Evolutionary conservation across 2,329 filamentous ascomycete genomes (phyloP).

Genomic region (Berkeleyomyces rouxiae): DNA sequence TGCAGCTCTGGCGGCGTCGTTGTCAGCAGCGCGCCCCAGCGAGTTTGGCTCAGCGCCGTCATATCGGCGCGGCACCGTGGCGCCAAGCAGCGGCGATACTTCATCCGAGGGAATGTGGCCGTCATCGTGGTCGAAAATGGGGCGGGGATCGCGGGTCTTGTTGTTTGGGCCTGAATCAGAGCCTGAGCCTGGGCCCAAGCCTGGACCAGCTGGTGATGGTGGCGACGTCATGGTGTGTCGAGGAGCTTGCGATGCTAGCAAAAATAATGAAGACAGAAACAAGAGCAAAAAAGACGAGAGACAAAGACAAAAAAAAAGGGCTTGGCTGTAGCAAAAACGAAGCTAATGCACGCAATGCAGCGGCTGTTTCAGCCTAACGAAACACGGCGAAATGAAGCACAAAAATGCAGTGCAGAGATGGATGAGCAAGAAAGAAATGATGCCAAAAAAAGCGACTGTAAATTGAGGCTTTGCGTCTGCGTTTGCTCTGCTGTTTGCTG

Average conservation of each 20-base stretch:
- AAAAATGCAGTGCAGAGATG: not conserved
- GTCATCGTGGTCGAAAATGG: constrained; percentile 17
- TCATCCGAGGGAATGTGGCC: constrained; percentile 22
- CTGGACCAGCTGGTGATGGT: not conserved
- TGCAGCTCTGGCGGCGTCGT: constrained; percentile 16
- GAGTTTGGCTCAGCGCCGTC: constrained; percentile 23
- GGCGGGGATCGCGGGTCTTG: not conserved
- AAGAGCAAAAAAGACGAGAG: not conserved
- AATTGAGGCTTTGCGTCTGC: not conserved
- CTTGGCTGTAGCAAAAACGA: not conserved
- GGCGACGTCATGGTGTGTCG: not conserved
- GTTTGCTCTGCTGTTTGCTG: not conserved
- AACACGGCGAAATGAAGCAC: not conserved
- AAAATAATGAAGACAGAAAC: not conserved
- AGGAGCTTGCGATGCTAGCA: not conserved
- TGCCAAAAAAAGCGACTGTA: not conserved
- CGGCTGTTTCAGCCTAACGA: constrained; percentile 5
- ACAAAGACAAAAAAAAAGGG: not conserved
- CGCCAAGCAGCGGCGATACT: constrained; percentile 35
- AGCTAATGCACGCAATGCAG: not conserved
- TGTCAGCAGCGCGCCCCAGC: constrained; percentile 7
- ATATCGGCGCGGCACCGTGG: constrained; percentile 23
- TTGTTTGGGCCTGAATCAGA: not conserved
- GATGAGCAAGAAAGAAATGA: not conserved
- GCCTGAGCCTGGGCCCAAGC: not conserved